A percentile compares a stretch with the other conserved stretches of the same genome.
Conservation (phyloP, 805 yeast species). For the Candida cerambycidarum region DNA sequence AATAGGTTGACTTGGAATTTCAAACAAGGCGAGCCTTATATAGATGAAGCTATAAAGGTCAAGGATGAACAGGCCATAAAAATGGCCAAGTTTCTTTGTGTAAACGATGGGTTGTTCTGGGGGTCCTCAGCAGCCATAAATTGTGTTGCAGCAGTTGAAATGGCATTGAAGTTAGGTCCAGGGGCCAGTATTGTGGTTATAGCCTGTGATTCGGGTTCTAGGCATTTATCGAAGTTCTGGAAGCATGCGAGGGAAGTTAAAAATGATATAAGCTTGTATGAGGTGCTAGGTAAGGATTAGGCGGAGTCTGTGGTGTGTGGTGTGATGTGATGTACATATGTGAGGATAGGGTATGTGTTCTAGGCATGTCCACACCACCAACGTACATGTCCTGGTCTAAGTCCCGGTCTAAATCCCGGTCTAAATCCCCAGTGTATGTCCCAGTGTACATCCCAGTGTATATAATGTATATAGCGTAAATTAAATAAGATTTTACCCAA, state of each 20-base stretch:
- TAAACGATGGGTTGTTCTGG: slow-evolving; percentile 84
- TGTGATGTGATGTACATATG: too few relatives aligned
- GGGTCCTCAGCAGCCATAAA: slow-evolving; percentile 94
- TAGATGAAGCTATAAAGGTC: slow-evolving; percentile 81
- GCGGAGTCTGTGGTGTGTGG: too few relatives aligned
- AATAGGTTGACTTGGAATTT: slow-evolving; percentile 86
- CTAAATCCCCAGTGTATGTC: too few relatives aligned
- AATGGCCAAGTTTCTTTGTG: slow-evolving; percentile 84
- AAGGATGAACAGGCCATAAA: slow-evolving; percentile 75
- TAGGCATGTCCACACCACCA: too few relatives aligned
- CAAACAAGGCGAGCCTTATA: slow-evolving; percentile 60
- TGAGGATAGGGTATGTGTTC: too few relatives aligned
- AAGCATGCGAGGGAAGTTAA: slow-evolving; percentile 53
- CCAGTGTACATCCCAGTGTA: too few relatives aligned
- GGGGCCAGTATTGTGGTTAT: slow-evolving; percentile 77
- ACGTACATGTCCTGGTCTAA: too few relatives aligned
- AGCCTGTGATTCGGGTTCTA: slow-evolving; percentile 88
- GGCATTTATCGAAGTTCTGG: slow-evolving; percentile 95
- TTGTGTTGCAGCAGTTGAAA: slow-evolving; percentile 80
- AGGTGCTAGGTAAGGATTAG: slow-evolving; percentile 21
- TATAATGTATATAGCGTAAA: too few relatives aligned
- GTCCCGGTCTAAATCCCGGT: too few relatives aligned
- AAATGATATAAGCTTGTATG: slow-evolving; percentile 35
- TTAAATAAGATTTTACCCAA: too few relatives aligned
- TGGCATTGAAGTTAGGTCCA: slow-evolving; percentile 44